Evolutionary conservation across 345 rosid species (phyloP), one percentile per base, ranked within the genome.

Genomic region (Aethionema arabicum): DNA sequence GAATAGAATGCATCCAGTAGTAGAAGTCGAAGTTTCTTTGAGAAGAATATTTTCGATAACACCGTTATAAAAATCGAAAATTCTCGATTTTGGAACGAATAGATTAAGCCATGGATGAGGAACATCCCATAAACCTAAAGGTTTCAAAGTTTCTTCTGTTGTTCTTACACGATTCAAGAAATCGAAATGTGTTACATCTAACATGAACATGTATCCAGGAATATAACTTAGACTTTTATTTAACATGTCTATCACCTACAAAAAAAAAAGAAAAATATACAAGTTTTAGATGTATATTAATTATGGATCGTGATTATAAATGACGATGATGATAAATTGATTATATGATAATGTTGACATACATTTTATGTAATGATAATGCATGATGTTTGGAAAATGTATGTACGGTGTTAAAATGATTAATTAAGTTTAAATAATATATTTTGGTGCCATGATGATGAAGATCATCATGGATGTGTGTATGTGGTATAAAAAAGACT

Each of bases 51-150:
- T 66, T 49, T 51, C 74, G 71, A 92, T 71, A 72, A 81, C 91
- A 48, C 89, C 95, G 0, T 81, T 48, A 51, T 82, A 65, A 76
- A 92, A 89, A 55, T 80, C 82, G 0, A 46, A 32, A 7, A 92
- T 82, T 4, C 69, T 73, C 65, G 98, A 85, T 75, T 77, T 84
- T 10, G 98, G 96, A 5, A 92, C 63, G 41, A 82, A 82, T 58
- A 92, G 96, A 75, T 92, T 89, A 70, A 92, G 95, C 98, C 98
- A 92, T 67, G 96, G 98, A 73, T 92, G 96, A 7, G 98, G 98
- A 71, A 92, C 87, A 72, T 89, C 95, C 98, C 95, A 92, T 67
- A 92, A 79, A 49, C 95, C 95, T 49, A 79, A 80, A 5, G 95
- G 77, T 65, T 85, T 72, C 11, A 89, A 76, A 71, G 72, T 89